Evolutionary conservation across 2,329 filamentous ascomycete genomes (phyloP), one percentile per base, ranked within the genome.

Genomic region (Decorospora gaudefroyi): DNA sequence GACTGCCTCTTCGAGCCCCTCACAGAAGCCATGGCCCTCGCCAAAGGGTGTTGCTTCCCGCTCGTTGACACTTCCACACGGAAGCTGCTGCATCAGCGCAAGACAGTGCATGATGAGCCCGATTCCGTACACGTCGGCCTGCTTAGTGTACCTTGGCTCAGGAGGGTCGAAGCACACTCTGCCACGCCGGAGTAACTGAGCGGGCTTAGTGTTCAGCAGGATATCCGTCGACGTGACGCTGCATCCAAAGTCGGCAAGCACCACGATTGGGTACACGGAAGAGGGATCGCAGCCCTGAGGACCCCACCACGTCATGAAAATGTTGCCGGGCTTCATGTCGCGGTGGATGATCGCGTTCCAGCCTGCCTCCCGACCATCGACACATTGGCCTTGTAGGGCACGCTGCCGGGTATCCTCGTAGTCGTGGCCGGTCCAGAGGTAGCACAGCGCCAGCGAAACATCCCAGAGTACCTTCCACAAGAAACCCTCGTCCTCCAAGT

Each of bases 261-360:
- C 39, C 7, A 39, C 13, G 1, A 34, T 45, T 4, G 49, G 53
- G 12, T 51, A 49, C 7, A 23, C 13, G 8, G 19, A 12, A 2
- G 4, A n/a, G 4, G 36, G 6, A 17, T 32, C 37, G 1, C 10
- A 19, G 4, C 13, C 10, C 6, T 12, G 2, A 9, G 12, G 4
- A 12, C 29, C 15, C 4, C 21, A 7, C 12, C 33, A 43, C 4
- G 49, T 56, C 11, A 60, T 12, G 12, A 58, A 51, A 0, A 60
- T 29, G 21, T 58, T 60, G 0, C 13, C 41, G 0, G 55, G 57
- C 28, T 58, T 60, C 30, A 60, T 36, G 21, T 60, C 57, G 11
- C 55, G 32, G 36, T 58, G 57, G 1, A 47, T 4, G 9, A 60
- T 42, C 1, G 22, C 5, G 6, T 38, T 38, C 54, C 56, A 59